Evolutionary conservation across 2,329 filamentous ascomycete genomes (phyloP).

Genomic region (Corynespora cassiicola): DNA sequence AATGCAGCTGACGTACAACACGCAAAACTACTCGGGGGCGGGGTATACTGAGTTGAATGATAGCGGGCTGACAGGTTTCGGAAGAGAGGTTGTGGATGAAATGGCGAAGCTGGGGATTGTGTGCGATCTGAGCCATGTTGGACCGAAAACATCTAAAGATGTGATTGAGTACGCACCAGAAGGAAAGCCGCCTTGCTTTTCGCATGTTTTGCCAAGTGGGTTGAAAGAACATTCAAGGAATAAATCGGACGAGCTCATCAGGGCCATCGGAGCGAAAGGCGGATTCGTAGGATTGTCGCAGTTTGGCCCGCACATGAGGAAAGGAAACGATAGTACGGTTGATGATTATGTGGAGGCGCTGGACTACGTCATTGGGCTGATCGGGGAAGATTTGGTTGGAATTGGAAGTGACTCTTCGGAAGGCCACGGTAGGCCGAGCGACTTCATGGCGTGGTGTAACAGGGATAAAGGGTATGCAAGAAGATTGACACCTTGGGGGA

Average conservation of each 20-base stretch:
- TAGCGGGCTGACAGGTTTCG: conserved; percentile 46
- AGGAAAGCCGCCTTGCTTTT: conserved; percentile 49
- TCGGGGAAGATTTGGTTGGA: conserved; percentile 47
- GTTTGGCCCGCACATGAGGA: conserved; percentile 49
- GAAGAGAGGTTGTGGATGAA: conserved; percentile 39
- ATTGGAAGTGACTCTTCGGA: conserved; percentile 50
- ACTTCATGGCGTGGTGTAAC: conserved; percentile 52
- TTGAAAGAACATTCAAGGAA: conserved; percentile 47
- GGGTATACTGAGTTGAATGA: conserved; percentile 49
- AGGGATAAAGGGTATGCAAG: conserved; percentile 50
- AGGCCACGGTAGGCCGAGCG: conserved; percentile 47
- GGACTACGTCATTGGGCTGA: conserved; percentile 46
- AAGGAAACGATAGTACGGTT: conserved; percentile 50
- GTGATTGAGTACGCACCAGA: conserved; percentile 42
- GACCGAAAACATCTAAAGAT: conserved; percentile 28
- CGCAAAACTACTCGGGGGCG: conserved; percentile 50
- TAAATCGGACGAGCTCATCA: conserved; percentile 47
- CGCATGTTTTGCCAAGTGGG: conserved; percentile 45
- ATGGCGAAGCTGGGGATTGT: conserved; percentile 48
- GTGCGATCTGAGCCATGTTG: conserved; percentile 45
- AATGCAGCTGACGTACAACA: conserved; percentile 54
- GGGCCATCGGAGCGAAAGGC: conserved; percentile 43
- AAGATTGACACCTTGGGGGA: conserved; percentile 48
- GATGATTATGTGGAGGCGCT: conserved; percentile 51
- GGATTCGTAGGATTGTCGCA: conserved; percentile 50